Evolutionary conservation across 2,329 filamentous ascomycete genomes (phyloP), one percentile per base, ranked within the genome.

Genomic region (Penicillium fuscoglaucum): DNA sequence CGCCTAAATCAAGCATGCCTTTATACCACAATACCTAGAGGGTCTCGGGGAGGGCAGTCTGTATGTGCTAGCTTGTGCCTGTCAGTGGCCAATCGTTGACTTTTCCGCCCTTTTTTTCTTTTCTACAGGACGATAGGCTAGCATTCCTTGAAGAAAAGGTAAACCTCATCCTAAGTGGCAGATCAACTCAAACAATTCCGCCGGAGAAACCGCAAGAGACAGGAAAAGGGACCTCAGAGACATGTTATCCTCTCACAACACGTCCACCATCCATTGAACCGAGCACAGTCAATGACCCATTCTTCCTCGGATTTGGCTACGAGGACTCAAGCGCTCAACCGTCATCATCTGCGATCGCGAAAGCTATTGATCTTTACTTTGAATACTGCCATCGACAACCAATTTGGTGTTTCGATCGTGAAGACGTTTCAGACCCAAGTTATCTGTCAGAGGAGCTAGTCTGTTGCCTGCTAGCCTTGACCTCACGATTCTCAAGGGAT

Each of bases 81-180:
- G 8, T 37, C n/a, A 29, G 13, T 31, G 6, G 13, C 28, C 37
- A 24, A 47, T 29, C 31, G 51, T 44, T 66, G 29, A 62, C 52
- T 13, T 7, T 26, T 5, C 19, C 19, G 19, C 19, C 19, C 5
- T 26, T 26, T 31, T 3, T 17, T 19, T n/a, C n/a, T 15, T 28
- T 31, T 13, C 7, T 19, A 19, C 43, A 83, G 80, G 79, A 80
- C 61, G 80, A 83, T 66, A 74, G 80, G 61, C 70, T 83, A n/a
- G 79, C 79, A 15, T 77, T 79, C 51, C 63, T 83, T 41, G 80
- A 83, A 70, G 80, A 82, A 68, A 83, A 83, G 66, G 75, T 83
- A 47, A 80, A 83, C 68, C 76, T 79, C 58, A 72, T 83, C 53
- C 69, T 83, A 21, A 81, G 72, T 48, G 79, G 79, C 54, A 66